Percentiles rank a stretch among this genome's conserved stretches.
Evolutionary conservation across 257 asterid species (phyloP).

Genomic region (Nicotiana noctiflora): DNA sequence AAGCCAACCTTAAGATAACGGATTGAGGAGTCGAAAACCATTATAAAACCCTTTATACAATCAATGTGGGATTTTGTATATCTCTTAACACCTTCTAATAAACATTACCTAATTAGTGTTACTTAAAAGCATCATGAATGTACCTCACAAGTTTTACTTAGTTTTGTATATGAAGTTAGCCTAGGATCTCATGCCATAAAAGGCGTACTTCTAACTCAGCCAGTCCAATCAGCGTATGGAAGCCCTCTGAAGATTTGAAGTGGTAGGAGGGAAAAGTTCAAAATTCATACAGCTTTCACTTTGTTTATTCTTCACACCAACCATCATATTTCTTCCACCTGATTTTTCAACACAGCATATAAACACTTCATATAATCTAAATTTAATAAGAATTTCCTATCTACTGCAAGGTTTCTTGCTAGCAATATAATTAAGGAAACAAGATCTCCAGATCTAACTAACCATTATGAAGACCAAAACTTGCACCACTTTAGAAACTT

Average conservation of each 20-base stretch:
- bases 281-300: background rate
- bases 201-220: background rate
- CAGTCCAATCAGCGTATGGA: background rate
- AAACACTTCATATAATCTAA: too few relatives aligned
- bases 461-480: background rate
- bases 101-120: too few relatives aligned
- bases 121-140: background rate
- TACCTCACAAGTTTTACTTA: too few relatives aligned
- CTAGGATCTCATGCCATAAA: background rate
- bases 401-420: background rate
- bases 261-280: background rate
- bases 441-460: background rate
- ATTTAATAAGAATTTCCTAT: background rate
- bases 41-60: too few relatives aligned
- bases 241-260: background rate
- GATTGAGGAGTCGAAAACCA: too few relatives aligned
- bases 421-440: background rate
- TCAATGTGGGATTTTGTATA: too few relatives aligned
- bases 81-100: too few relatives aligned
- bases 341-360: too few relatives aligned
- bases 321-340: too few relatives aligned
- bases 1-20: too few relatives aligned
- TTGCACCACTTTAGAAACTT: background rate
- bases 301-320: too few relatives aligned
- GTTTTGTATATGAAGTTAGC: background rate